phyloP scores from a whole-genome alignment of 306 rosid species.

The Quercus berberidifolia region DNA sequence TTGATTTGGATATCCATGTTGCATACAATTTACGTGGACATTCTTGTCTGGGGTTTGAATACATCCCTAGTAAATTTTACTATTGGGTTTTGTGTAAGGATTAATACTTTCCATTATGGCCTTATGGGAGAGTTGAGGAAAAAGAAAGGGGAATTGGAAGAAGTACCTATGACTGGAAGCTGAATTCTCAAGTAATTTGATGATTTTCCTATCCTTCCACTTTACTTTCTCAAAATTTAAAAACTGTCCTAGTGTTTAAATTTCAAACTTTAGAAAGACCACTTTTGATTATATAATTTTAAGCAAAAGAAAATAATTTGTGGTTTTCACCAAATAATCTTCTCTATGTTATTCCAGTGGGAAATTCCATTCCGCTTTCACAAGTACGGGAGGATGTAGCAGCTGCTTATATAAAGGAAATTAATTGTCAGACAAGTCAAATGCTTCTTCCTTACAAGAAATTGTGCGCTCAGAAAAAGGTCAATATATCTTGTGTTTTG shows the following conservation, averaged over 20 bases:
- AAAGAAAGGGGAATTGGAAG: background rate
- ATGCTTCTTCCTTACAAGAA: constrained; percentile 72
- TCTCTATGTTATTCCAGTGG: constrained; percentile 49
- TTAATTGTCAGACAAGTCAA: constrained; percentile 53
- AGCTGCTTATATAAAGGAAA: constrained; percentile 64
- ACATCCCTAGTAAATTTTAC: background rate
- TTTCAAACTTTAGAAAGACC: background rate
- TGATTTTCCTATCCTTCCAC: background rate
- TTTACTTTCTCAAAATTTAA: background rate
- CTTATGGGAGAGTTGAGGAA: background rate
- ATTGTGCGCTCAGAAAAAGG: constrained; percentile 76
- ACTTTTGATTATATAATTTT: background rate
- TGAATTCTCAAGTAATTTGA: constrained; percentile 1
- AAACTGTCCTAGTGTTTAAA: background rate
- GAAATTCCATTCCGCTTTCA: constrained; percentile 64
- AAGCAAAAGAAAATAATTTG: background rate
- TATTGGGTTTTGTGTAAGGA: background rate
- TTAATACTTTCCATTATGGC: background rate
- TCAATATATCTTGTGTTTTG: constrained; percentile 27
- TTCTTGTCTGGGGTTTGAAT: background rate
- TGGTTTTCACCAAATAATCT: background rate
- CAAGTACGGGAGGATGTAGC: constrained; percentile 57
- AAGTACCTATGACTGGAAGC: background rate
- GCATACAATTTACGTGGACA: background rate
- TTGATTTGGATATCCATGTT: background rate